These are phyloP conservation scores for Chrysanthemum makinoi DNA, from an alignment of 129 eudicot genomes.

Conservation along the genomic window DNA sequence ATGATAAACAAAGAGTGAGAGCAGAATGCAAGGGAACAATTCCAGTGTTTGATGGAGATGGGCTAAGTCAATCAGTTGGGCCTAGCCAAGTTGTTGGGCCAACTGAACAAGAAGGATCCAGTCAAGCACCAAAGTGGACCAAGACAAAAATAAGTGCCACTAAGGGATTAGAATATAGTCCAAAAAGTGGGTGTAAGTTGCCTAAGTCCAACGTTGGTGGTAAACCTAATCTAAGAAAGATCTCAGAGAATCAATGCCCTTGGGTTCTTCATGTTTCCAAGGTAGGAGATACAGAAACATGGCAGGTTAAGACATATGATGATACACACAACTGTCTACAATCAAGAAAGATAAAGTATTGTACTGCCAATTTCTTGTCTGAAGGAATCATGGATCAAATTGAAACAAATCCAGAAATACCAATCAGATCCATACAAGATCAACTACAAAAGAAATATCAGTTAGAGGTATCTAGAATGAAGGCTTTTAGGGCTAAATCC, in stretches of 20 bases:
- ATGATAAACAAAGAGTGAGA: too few relatives aligned
- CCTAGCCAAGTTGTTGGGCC: too few relatives aligned
- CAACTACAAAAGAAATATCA: background rate
- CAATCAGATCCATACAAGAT: background rate
- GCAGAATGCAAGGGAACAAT: too few relatives aligned
- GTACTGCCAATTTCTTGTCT: background rate
- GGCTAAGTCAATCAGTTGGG: too few relatives aligned
- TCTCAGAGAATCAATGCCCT: background rate
- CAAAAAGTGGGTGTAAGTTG: too few relatives aligned
- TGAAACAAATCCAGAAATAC: background rate
- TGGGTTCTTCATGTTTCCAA: background rate
- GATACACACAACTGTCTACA: background rate
- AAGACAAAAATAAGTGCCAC: too few relatives aligned
- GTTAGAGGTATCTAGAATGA: background rate
- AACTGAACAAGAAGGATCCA: too few relatives aligned
- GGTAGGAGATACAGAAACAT: background rate
- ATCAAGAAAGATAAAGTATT: background rate
- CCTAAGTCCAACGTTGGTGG: too few relatives aligned
- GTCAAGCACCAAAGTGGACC: too few relatives aligned
- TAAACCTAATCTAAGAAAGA: background rate
- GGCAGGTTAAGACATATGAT: background rate
- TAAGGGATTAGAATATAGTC: too few relatives aligned
- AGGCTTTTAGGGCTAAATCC: background rate
- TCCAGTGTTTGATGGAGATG: too few relatives aligned
- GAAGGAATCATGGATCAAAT: background rate